These are phyloP conservation scores for Phytophthora pisi DNA, from an alignment of 352 stramenopile genomes.

Conservation along the genomic window DNA sequence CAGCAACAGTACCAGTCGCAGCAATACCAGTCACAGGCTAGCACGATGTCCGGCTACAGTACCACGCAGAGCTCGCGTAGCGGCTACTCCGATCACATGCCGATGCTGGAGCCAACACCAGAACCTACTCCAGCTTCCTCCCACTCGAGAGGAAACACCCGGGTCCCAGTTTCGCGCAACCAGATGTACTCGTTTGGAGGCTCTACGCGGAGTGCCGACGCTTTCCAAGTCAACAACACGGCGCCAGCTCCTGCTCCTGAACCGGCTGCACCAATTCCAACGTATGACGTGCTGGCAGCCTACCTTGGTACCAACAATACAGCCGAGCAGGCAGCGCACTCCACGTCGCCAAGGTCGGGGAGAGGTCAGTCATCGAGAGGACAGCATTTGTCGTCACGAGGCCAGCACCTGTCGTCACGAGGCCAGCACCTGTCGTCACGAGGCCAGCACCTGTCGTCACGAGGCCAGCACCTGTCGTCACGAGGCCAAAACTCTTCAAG, in stretches of 20 bases:
- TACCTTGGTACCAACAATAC: slow-evolving; percentile 44
- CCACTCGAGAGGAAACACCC: slow-evolving; percentile 26
- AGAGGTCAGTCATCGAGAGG: slow-evolving; percentile 12
- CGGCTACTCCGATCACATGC: slow-evolving; percentile 32
- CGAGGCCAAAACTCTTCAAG: slow-evolving; percentile 20
- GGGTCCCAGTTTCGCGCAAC: slow-evolving; percentile 36
- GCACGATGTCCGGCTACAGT: slow-evolving; percentile 28
- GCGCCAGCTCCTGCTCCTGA: slow-evolving; percentile 15
- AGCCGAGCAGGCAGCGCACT: slow-evolving; percentile 26
- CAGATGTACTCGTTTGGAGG: slow-evolving; percentile 46
- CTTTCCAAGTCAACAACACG: slow-evolving; percentile 27
- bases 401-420: slow-evolving; percentile 15
- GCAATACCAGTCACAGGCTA: slow-evolving; percentile 31
- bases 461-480: slow-evolving; percentile 16
- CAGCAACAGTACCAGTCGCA: slow-evolving; percentile 20
- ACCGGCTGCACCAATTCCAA: slow-evolving; percentile 27
- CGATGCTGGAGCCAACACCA: slow-evolving; percentile 39
- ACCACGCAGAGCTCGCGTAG: slow-evolving; percentile 28
- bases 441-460: slow-evolving; percentile 16
- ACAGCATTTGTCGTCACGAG: slow-evolving; percentile 16
- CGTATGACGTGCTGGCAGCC: slow-evolving; percentile 47
- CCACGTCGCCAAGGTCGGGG: slow-evolving; percentile 27
- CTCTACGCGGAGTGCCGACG: slow-evolving; percentile 13
- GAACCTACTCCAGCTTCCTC: slow-evolving; percentile 28
- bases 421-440: slow-evolving; percentile 15